These are phyloP conservation scores for Brasilioporus rufonigricans DNA, from an alignment of 768 basidiomycete species.

Conservation along the genomic window DNA sequence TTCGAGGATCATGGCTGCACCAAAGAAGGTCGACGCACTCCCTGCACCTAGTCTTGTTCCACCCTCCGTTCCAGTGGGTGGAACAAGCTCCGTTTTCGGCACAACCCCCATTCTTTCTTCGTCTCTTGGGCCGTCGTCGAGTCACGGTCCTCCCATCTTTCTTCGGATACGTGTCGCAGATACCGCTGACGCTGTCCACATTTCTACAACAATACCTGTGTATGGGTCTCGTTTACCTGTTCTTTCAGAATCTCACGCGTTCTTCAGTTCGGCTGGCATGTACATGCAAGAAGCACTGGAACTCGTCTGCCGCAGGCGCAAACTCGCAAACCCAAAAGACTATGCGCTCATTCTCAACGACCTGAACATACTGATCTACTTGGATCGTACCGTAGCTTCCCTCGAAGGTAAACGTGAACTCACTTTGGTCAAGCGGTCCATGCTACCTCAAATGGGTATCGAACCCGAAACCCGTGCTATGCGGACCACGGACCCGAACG, in stretches of 20 bases:
- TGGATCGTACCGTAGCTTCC: constrained; percentile 96
- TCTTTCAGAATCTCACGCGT: not conserved
- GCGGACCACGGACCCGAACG: constrained; percentile 88
- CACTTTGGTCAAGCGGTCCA: constrained; percentile 73
- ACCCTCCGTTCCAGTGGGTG: constrained; percentile 37
- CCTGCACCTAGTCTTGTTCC: constrained; percentile 37
- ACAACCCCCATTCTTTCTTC: constrained; percentile 59
- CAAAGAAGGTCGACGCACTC: constrained; percentile 56
- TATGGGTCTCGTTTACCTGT: constrained; percentile 39
- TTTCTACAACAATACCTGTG: constrained; percentile 90
- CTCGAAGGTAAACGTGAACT: constrained; percentile 85
- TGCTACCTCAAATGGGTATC: constrained; percentile 69
- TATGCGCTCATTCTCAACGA: constrained; percentile 73
- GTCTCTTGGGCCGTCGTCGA: constrained; percentile 66
- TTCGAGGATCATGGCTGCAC: constrained; percentile 58
- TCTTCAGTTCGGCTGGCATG: constrained; percentile 76
- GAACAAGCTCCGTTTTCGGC: constrained; percentile 45
- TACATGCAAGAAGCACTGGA: constrained; percentile 97
- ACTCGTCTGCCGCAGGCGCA: constrained; percentile 69
- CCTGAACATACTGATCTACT: constrained; percentile 74
- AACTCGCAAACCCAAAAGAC: constrained; percentile 66
- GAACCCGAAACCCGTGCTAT: constrained; percentile 63
- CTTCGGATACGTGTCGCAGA: constrained; percentile 80
- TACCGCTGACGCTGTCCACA: constrained; percentile 77
- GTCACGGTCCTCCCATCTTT: constrained; percentile 79